Evolutionary conservation across 2,329 filamentous ascomycete species (phyloP).

Genomic region (Chrysoporthe puriensis): DNA sequence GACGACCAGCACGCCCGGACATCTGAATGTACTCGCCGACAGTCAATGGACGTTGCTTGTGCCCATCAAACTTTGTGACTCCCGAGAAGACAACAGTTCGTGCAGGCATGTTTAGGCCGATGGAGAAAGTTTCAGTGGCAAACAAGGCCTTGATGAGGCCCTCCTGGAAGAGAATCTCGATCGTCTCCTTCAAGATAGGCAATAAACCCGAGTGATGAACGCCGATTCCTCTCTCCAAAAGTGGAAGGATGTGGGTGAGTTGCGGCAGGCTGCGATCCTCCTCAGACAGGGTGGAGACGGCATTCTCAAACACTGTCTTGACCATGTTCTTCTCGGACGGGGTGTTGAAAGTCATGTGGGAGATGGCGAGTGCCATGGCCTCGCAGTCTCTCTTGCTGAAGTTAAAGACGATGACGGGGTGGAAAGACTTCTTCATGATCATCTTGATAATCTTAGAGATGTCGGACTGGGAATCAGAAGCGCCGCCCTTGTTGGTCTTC

Average conservation of each 20-base stretch:
- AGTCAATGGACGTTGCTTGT: conserved; percentile 78
- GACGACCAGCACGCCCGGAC: conserved; percentile 94
- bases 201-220: conserved; percentile 96
- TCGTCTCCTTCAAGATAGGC: conserved; percentile 96
- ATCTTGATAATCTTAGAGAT: conserved; percentile 98
- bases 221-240: conserved; percentile 89
- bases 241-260: conserved; percentile 85
- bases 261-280: conserved; percentile 88
- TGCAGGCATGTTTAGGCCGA: conserved; percentile 97
- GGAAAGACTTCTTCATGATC: conserved; percentile 97
- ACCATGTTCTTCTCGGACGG: conserved; percentile 96
- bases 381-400: conserved; percentile 99
- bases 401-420: conserved; percentile 98
- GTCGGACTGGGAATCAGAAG: conserved; percentile 71
- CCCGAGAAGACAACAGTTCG: conserved; percentile 99
- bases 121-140: conserved; percentile 97
- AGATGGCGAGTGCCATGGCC: conserved; percentile 84
- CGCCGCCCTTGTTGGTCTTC: conserved; percentile 86
- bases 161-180: conserved; percentile 98
- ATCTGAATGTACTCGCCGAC: conserved; percentile 98
- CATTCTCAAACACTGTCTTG: conserved; percentile 88
- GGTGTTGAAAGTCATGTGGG: conserved; percentile 88
- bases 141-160: conserved; percentile 97
- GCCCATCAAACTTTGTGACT: conserved; percentile 92
- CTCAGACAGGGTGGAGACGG: conserved; percentile 89